phyloP scores from a whole-genome alignment of 2,329 filamentous ascomycete species.

The Fusarium keratoplasticum region DNA sequence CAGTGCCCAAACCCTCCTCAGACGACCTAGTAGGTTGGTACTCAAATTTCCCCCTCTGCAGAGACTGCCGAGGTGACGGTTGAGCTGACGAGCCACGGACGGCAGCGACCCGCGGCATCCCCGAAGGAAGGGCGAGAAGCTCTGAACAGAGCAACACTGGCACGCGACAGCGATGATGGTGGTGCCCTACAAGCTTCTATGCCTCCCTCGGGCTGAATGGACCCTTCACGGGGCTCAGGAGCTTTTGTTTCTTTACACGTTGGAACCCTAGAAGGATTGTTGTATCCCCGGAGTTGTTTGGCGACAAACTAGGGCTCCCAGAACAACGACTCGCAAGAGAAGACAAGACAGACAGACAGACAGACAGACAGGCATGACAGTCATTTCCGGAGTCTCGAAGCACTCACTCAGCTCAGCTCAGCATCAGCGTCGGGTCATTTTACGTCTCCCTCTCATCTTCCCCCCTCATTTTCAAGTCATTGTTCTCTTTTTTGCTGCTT shows the following conservation, averaged over 20 bases:
- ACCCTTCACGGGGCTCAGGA: neutral
- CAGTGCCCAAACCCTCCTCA: constrained; percentile 47
- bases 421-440: constrained; percentile 2
- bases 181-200: neutral
- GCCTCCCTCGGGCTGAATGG: constrained; percentile 5
- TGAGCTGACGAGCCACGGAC: constrained; percentile 19
- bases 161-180: constrained; percentile 24
- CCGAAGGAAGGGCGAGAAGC: constrained; percentile 37
- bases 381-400: constrained; percentile 32
- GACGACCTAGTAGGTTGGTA: constrained; percentile 42
- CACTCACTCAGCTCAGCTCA: neutral
- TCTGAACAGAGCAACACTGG: constrained; percentile 31
- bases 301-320: constrained; percentile 26
- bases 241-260: constrained; percentile 22
- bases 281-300: constrained; percentile 33
- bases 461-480: constrained; percentile 24
- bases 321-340: constrained; percentile 39
- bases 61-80: neutral
- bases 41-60: constrained; percentile 21
- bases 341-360: constrained; percentile 12
- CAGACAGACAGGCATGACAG: constrained; percentile 5
- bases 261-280: constrained; percentile 34
- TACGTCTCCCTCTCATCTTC: constrained; percentile 1
- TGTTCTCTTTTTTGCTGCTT: constrained; percentile 8
- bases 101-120: constrained; percentile 36